Percentiles rank a stretch among this genome's conserved stretches.
These are phyloP conservation scores for Colletotrichum theobromicola DNA, from an alignment of 2,329 filamentous ascomycete genomes.

Conservation along the genomic window DNA sequence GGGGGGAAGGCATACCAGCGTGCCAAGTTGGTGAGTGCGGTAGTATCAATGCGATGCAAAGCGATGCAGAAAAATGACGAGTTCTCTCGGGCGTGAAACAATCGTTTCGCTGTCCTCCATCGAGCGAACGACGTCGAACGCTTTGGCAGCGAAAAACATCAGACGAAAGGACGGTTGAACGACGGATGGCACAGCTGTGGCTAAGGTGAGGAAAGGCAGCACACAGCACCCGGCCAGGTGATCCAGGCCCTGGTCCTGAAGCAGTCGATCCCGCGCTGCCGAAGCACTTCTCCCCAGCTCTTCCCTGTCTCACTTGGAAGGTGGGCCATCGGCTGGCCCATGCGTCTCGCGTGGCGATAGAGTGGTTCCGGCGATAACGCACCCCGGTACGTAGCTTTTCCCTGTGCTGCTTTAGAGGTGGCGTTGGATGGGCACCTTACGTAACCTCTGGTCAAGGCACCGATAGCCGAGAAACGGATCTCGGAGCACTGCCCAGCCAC, in stretches of 20 bases:
- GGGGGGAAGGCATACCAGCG: conserved; percentile 8
- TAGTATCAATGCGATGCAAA: conserved; percentile 21
- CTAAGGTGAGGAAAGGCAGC: neutral
- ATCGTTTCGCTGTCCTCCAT: conserved; percentile 9
- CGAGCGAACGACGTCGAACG: conserved; percentile 7
- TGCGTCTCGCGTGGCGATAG: neutral
- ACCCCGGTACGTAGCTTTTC: neutral
- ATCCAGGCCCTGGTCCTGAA: conserved; percentile 6
- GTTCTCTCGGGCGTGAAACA: conserved; percentile 13
- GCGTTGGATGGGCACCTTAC: neutral
- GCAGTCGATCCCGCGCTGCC: conserved; percentile 14
- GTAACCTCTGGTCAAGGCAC: fast-evolving
- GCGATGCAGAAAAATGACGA: conserved; percentile 18
- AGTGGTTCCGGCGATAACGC: neutral
- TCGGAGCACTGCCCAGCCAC: neutral
- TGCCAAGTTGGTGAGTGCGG: neutral
- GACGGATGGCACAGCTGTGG: neutral
- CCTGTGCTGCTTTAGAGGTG: neutral
- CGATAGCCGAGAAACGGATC: neutral
- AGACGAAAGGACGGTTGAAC: conserved; percentile 8
- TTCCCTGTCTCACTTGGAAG: conserved; percentile 6
- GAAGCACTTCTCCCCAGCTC: neutral
- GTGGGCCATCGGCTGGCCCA: conserved; percentile 9
- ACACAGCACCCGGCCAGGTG: conserved; percentile 12
- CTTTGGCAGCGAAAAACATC: conserved; percentile 7